Base-by-base conservation (phyloP, 2,329 filamentous ascomycete species). In the Penicillium occitanis region DNA sequence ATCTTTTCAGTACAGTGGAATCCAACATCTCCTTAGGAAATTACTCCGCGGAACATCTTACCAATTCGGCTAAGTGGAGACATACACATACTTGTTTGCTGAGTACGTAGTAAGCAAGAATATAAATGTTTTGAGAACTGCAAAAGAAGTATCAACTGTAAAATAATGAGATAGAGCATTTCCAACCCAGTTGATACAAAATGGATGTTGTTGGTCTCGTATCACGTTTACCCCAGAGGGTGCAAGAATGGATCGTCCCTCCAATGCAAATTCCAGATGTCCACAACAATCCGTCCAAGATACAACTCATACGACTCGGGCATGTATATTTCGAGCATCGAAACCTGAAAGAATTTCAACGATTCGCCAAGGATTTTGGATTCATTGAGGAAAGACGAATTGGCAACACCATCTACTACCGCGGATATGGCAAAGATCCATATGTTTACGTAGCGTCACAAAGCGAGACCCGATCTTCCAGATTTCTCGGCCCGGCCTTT, bases 401-500 rank as follows among this genome's bases (percentile, higher is more conserved):
- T 2, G 80, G 77, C 33, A 76, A 82, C 55, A 81, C 77, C 65
- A 83, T 85, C 37, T 90, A 85, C 78, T 88, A 84, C 74, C 83
- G 85, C 48, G 87, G 87, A 19, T 89, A 88, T 71, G 86, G 87
- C 14, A 77, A 76, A 6, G 86, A 89, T 69, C 86, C 86, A 13
- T 88, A 86, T 72, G 78, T 88, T 2, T 80, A 88, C 53, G 87
- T 85, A 69, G 82, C 86, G 84, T 84, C 70, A 79, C 85, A 58
- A 79, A 81, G 66, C 77, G 79, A 60, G 81, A 83, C 1, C 71
- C 75, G 59, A 75, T 81, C 72, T 77, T 84, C 66, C 77, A 80
- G 62, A 65, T 90, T 89, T 71, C 80, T 83, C 5, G 87, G 87
- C 1, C 81, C 83, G 0, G 85, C 81, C 1, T 89, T 87, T 68